Evolutionary conservation across 2,329 filamentous ascomycete genomes (phyloP).

Genomic region (Lachnellula arida): DNA sequence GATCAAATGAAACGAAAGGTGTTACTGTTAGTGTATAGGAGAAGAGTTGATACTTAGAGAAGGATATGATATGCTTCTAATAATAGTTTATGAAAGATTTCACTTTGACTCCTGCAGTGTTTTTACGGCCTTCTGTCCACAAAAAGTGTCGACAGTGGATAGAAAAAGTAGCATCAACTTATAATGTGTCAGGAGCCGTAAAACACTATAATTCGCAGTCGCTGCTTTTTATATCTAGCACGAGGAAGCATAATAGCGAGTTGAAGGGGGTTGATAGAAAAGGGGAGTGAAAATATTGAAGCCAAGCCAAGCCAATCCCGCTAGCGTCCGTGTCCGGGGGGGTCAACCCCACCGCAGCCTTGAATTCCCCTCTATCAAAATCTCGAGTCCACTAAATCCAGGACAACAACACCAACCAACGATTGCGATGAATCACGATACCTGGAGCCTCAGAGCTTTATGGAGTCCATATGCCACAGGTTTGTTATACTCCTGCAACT

Average conservation of each 20-base stretch:
- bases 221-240: too few relatives aligned
- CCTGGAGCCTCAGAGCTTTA: slow-evolving; percentile 14
- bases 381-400: not conserved
- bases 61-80: too few relatives aligned
- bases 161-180: too few relatives aligned
- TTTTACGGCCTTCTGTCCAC: too few relatives aligned
- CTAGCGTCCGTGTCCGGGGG: not conserved
- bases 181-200: too few relatives aligned
- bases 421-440: slow-evolving; percentile 16
- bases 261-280: not conserved
- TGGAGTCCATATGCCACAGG: slow-evolving; percentile 17
- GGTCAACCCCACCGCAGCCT: not conserved
- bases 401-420: not conserved
- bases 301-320: not conserved
- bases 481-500: slow-evolving; percentile 3
- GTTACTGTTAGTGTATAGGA: too few relatives aligned
- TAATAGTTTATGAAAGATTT: too few relatives aligned
- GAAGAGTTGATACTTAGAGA: too few relatives aligned
- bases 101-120: too few relatives aligned
- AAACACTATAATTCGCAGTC: too few relatives aligned
- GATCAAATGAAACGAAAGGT: not conserved
- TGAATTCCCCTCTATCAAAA: not conserved
- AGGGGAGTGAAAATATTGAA: not conserved
- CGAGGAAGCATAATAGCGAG: too few relatives aligned
- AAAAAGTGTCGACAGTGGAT: too few relatives aligned